These are phyloP conservation scores for Theobroma grandiflorum DNA, from an alignment of 441 rosid species.

Conservation along the genomic window DNA sequence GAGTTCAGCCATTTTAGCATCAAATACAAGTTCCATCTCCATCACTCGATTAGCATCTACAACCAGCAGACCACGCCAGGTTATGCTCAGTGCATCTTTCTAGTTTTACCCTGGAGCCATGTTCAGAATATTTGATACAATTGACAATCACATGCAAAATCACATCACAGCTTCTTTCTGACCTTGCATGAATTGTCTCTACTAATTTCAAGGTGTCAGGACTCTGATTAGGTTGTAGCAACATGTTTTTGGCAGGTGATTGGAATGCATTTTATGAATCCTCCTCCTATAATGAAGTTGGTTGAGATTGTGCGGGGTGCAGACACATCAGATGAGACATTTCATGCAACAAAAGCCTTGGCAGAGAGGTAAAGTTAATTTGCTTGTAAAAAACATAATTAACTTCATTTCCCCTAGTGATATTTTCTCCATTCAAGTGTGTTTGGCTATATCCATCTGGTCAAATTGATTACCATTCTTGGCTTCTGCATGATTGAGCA, in stretches of 20 bases:
- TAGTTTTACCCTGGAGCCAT: not conserved
- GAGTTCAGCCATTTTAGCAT: slow-evolving; percentile 74
- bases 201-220: not conserved
- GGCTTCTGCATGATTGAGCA: not conserved
- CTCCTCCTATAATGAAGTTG: slow-evolving; percentile 89
- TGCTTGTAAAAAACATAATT: not conserved
- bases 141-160: not conserved
- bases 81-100: slow-evolving; percentile 32
- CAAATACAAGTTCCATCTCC: slow-evolving; percentile 90
- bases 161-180: not conserved
- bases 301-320: slow-evolving; percentile 87
- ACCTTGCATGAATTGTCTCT: not conserved
- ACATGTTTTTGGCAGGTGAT: slow-evolving; percentile 56
- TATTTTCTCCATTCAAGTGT: not conserved
- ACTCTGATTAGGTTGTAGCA: slow-evolving; percentile 23
- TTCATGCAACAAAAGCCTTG: slow-evolving; percentile 57
- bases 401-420: not conserved
- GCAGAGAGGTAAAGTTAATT: slow-evolving; percentile 71
- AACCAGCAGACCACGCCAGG: slow-evolving; percentile 76
- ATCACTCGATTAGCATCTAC: slow-evolving; percentile 83
- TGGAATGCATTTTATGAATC: slow-evolving; percentile 98
- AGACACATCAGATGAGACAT: slow-evolving; percentile 80
- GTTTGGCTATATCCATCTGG: not conserved
- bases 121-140: not conserved
- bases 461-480: not conserved